phyloP scores from a whole-genome alignment of 257 asterid genomes.

The Nicotiana obtusifolia region DNA sequence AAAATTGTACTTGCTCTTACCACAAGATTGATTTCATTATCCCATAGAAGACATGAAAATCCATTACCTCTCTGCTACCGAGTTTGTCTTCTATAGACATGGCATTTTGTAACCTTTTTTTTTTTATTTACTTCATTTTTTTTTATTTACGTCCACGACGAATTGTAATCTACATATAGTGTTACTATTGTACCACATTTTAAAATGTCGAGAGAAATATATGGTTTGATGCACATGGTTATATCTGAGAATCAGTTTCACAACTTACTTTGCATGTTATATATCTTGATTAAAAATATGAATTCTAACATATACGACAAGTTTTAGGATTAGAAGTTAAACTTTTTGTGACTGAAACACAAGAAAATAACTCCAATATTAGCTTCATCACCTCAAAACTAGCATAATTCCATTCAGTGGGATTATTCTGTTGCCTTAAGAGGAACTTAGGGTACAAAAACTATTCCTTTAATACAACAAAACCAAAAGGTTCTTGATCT shows the following conservation, averaged over 20 bases:
- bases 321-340: too few species aligned
- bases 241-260: not conserved
- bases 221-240: not conserved
- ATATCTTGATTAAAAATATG: too few species aligned
- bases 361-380: too few species aligned
- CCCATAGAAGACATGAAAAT: not conserved
- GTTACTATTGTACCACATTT: not conserved
- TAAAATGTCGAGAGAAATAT: not conserved
- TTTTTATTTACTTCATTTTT: not conserved
- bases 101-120: not conserved
- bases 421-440: slow-evolving; percentile 32
- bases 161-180: not conserved
- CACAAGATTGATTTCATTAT: slow-evolving; percentile 7
- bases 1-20: slow-evolving; percentile 10
- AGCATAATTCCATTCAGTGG: too few species aligned
- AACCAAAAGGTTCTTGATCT: slow-evolving; percentile 6
- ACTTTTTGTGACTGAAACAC: too few species aligned
- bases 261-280: too few species aligned
- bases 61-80: not conserved
- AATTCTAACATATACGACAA: too few species aligned
- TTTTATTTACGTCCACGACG: not conserved
- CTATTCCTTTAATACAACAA: not conserved
- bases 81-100: not conserved
- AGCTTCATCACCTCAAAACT: too few species aligned
- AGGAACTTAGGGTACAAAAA: slow-evolving; percentile 41